Base-by-base conservation (phyloP, 2,329 filamentous ascomycete species). In the Diaporthe nobilis region DNA sequence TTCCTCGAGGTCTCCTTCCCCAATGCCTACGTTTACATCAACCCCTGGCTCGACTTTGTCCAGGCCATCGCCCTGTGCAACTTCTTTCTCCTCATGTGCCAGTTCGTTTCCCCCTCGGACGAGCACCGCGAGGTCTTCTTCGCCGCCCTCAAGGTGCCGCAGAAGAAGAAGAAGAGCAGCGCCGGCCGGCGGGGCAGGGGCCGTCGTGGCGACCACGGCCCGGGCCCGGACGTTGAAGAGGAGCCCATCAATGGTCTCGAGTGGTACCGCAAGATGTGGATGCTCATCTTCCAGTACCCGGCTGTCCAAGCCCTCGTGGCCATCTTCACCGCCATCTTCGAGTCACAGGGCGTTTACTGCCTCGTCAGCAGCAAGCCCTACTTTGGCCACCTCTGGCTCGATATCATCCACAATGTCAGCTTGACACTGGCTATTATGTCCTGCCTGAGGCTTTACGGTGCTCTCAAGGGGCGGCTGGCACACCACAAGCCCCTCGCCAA, bases 1-100 rank as follows among this genome's bases (percentile, higher is more conserved):
- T 86, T 85, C 71, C 78, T 88, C 5, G 80, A 81, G 2, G 81
- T 87, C 25, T 80, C 80, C 72, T 84, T 83, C 51, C 84, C 85
- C 2, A 79, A 81, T 31, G 78, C 82, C 2, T 83, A 84, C 60
- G 81, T 85, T 58, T 88, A 87, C 77, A 75, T 88, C 17, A 78
- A 82, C 42, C 82, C 84, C 3, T 85, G 84, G 79, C 78, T 84
- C 34, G 83, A 85, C 31, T 75, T 86, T 8, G 82, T 84, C 75
- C 83, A 88, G 79, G 80, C 82, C 6, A 78, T 86, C 39, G 84
- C 85, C 13, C 78, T 88, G 2, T 83, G 82, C n/a, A 81, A 82
- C 15, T 88, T 88, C 78, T 86, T 87, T 76, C 80, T 88, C 13
- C 82, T 88, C 39, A 80, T 87, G 53, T 86, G 84, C 77, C 85